A percentile compares a stretch with the other conserved stretches of the same genome.
Evolutionary conservation across 2,329 filamentous ascomycete genomes (phyloP).

Genomic region (Fusarium irregulare): DNA sequence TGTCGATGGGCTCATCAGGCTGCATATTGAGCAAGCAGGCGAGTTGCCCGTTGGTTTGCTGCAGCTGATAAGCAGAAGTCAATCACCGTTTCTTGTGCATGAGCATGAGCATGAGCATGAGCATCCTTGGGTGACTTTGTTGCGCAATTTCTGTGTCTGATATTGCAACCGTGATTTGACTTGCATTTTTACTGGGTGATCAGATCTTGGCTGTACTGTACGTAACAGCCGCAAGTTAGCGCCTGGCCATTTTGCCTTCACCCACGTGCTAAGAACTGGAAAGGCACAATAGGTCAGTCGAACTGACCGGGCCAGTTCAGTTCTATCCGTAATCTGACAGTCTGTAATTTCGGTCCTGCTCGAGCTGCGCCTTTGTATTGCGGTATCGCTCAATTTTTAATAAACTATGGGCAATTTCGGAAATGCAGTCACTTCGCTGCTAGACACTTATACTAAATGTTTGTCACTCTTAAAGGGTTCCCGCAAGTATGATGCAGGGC

Average conservation of each 20-base stretch:
- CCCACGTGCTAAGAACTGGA: constrained; percentile 36
- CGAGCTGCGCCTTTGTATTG: constrained; percentile 14
- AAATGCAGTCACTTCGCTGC: constrained; percentile 56
- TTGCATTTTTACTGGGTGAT: neutral
- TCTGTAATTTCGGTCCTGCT: neutral
- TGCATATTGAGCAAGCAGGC: constrained; percentile 6
- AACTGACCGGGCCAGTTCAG: neutral
- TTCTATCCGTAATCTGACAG: neutral
- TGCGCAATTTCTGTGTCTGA: neutral
- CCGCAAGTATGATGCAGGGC: constrained; percentile 39
- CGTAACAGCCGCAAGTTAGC: neutral
- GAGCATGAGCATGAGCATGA: neutral
- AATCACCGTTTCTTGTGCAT: neutral
- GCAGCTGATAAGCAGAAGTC: neutral
- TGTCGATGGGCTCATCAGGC: constrained; percentile 5
- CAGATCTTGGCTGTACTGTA: neutral
- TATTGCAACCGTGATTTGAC: neutral
- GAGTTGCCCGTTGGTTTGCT: constrained; percentile 15
- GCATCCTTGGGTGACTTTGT: neutral
- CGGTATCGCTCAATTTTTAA: constrained; percentile 1
- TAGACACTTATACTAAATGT: constrained; percentile 61
- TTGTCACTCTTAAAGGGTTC: constrained; percentile 56
- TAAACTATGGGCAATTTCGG: constrained; percentile 54
- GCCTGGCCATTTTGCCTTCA: constrained; percentile 9
- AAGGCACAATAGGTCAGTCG: neutral